Base-by-base conservation (phyloP, 2,329 filamentous ascomycete genomes). In the Fusarium goolgardi region DNA sequence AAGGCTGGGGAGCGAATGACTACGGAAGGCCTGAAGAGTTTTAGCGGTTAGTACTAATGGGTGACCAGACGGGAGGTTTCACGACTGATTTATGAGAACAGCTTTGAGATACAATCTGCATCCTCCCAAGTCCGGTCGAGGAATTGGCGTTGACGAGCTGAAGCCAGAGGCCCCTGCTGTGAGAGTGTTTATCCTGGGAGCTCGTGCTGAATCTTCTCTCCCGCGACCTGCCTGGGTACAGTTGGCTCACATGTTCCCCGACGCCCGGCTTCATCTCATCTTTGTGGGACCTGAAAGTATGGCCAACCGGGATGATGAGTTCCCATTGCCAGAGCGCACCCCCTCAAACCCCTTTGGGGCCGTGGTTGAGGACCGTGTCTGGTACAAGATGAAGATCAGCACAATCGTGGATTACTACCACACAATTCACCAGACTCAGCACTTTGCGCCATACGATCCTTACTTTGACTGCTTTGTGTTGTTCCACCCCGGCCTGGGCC, bases 331-430 rank as follows among this genome's bases (percentile, higher is more conserved):
- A 2, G 87, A 92, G 71, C 90, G 94, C 57, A 97, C 93, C 3
- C 84, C 94, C 0, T 82, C 84, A 12, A 99, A 99, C 76, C 96
- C 96, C 1, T 99, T 94, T 72, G 96, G 96, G 41, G 93, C 92
- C n/a, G 86, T 99, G 53, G 88, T 97, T 16, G 96, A 99, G 81
- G 95, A 97, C 78, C 89, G 95, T 53, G 86, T 99, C 11, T 93
- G 91, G 76, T 89, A 91, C 56, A 90, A 91, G 70, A 89, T 98
- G 88, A 99, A 99, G 83, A 97, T 99, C 75, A 96, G 91, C 78
- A 99, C 96, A 1, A 97, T 94, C 75, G 95, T 98, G 52, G 96
- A 99, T 73, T 97, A 99, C 82, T 99, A 96, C 82, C 95, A 99
- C 80, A 98, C 93, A 4, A 88, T 99, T 72, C 95, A 99, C 81